These are phyloP conservation scores for Loxodes magnus DNA, from an alignment of 73 alveolate genomes.

Conservation along the genomic window DNA sequence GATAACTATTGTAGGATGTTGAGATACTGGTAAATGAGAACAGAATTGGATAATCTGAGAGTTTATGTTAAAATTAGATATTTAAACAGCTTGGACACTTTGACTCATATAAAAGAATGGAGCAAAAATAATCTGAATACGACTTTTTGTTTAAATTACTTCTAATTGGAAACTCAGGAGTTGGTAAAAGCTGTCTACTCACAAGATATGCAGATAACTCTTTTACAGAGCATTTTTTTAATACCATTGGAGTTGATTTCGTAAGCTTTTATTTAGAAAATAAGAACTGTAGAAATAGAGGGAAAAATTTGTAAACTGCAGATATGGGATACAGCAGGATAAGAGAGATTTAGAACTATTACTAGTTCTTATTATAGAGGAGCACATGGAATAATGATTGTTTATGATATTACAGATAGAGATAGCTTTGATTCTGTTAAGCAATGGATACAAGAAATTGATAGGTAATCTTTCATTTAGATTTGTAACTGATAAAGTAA, in stretches of 20 bases:
- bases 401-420: slow-evolving; percentile 31
- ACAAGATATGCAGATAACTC: slow-evolving; percentile 35
- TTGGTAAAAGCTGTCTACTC: slow-evolving; percentile 27
- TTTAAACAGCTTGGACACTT: too few species aligned
- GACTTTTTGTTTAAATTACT: slow-evolving; percentile 30
- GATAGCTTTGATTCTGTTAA: slow-evolving; percentile 36
- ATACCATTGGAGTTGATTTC: slow-evolving; percentile 49
- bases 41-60: too few species aligned
- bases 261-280: too few species aligned
- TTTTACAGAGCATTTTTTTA: slow-evolving; percentile 31
- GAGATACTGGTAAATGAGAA: too few species aligned
- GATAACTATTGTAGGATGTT: too few species aligned
- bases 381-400: slow-evolving; percentile 35
- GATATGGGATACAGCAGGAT: slow-evolving; percentile 40
- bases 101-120: too few species aligned
- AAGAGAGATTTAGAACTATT: slow-evolving; percentile 28
- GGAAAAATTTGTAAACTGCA: slow-evolving; percentile 35
- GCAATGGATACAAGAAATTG: slow-evolving; percentile 28
- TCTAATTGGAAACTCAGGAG: slow-evolving; percentile 40
- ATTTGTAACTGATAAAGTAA: slow-evolving; percentile 16
- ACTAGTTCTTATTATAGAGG: slow-evolving; percentile 46
- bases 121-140: too few species aligned
- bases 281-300: slow-evolving; percentile 36
- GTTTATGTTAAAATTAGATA: too few species aligned
- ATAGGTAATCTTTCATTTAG: too few species aligned